Percentiles rank a stretch among this genome's conserved stretches.
phyloP scores from a whole-genome alignment of 371 early-diverging fungal genomes.

The Mortierella sp. region DNA sequence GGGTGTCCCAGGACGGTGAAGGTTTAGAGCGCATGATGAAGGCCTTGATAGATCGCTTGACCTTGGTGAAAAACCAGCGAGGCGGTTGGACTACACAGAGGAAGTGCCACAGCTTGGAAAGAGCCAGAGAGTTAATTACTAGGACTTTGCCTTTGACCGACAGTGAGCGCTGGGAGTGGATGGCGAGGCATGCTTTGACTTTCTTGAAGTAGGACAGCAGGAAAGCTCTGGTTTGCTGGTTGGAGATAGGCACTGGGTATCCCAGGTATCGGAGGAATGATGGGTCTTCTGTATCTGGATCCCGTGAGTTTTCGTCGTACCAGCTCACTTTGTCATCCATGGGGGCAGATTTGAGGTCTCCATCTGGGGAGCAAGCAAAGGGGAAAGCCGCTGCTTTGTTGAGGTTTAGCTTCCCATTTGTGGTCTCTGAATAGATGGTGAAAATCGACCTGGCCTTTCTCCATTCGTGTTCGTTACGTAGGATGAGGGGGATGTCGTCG shows the following conservation, averaged over 20 bases:
- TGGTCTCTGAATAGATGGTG: neutral
- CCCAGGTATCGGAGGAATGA: neutral
- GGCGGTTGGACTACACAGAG: no score
- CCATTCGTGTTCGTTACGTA: neutral
- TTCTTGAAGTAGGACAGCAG: no score
- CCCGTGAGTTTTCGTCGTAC: neutral
- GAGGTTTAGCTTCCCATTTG: neutral
- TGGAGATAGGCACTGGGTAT: neutral
- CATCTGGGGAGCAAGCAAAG: neutral
- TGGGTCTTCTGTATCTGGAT: neutral
- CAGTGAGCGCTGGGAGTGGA: no score
- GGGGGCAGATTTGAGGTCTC: neutral
- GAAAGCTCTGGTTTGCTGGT: neutral
- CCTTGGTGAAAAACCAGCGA: no score
- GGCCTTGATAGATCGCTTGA: no score
- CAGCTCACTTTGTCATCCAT: neutral
- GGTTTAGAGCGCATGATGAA: no score
- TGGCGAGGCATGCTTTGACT: no score
- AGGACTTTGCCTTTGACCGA: no score
- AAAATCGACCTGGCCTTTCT: neutral
- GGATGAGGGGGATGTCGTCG: neutral
- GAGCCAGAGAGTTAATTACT: no score
- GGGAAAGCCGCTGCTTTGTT: neutral
- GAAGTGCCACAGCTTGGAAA: no score
- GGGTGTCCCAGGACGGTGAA: no score